Conservation (phyloP, 129 eudicot species). For the Rutidosis leptorrhynchoides region DNA sequence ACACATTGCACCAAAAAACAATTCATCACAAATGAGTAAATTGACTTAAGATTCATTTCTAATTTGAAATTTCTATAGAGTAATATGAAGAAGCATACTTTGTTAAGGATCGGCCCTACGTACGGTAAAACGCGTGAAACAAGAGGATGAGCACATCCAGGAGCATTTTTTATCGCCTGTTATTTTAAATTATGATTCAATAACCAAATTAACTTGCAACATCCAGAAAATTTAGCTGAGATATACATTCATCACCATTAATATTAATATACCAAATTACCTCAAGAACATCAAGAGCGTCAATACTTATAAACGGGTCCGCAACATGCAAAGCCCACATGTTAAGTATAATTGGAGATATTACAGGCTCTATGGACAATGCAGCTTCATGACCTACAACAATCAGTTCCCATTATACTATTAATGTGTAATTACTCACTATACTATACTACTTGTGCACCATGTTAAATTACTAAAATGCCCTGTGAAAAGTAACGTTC, state of each 20-base stretch:
- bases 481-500: too few relatives aligned
- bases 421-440: not conserved
- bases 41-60: not conserved
- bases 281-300: constrained; percentile 96
- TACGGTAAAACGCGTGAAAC: constrained; percentile 82
- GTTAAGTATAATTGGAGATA: constrained; percentile 85
- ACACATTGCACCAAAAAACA: constrained; percentile 27
- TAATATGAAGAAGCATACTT: constrained; percentile 40
- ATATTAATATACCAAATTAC: constrained; percentile 37
- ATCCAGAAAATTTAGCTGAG: not conserved
- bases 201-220: constrained; percentile 7
- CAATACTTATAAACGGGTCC: constrained; percentile 93
- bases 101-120: constrained; percentile 70
- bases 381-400: constrained; percentile 70
- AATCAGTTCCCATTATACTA: constrained; percentile 16
- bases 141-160: constrained; percentile 88
- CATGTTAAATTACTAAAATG: too few relatives aligned
- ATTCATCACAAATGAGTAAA: constrained; percentile 6
- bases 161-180: constrained; percentile 87
- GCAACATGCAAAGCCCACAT: constrained; percentile 94
- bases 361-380: constrained; percentile 66
- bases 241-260: constrained; percentile 1
- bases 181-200: not conserved
- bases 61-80: constrained; percentile 17
- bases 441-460: too few relatives aligned